Evolutionary conservation across 768 basidiomycete genomes (phyloP), one percentile per base, ranked within the genome.

Genomic region (Agaricus sinodeliciosus): DNA sequence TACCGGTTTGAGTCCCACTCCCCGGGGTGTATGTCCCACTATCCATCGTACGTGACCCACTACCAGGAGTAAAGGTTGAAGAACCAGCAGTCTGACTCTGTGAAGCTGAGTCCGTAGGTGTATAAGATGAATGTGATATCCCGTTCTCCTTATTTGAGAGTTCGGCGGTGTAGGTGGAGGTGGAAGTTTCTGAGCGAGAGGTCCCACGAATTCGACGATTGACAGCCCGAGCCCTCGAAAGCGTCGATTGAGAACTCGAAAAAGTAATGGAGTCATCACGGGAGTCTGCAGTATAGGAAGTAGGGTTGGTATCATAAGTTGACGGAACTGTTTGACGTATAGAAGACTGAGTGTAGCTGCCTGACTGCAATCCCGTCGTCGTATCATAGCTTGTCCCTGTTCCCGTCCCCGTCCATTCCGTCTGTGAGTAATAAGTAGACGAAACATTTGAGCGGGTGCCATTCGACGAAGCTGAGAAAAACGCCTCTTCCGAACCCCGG

Each of bases 141-240:
- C 63, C 65, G 57, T 84, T 82, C 64, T 84, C 84, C 62, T 81
- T 84, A 55, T 87, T 82, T 0, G 78, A 79, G 4, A 63, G 65
- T 9, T 69, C 69, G n/a, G 77, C 76, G 15, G 65, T 65, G 60
- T 71, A 69, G 0, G 70, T 69, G 4, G 63, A 72, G 0, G 77
- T 74, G 6, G 63, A 72, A 1, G 77, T 74, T 48, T 70, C 69
- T 6, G 76, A 71, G 37, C 75, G 67, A 4, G 78, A 72, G 19
- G 66, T 69, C 2, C 76, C 73, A 3, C 72, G 63, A 19, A 57
- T 65, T 34, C 81, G 70, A 53, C 85, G 69, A 49, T 83, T 69
- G 6, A 88, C 73, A 36, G 75, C 85, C 13, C 78, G 66, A 0
- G 80, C 76, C 19, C 87, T 73, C 7, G 82, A 78, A 16, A 88